These are phyloP conservation scores for Pseudocercospora fuligena DNA, from an alignment of 2,329 filamentous ascomycete genomes.

Conservation along the genomic window DNA sequence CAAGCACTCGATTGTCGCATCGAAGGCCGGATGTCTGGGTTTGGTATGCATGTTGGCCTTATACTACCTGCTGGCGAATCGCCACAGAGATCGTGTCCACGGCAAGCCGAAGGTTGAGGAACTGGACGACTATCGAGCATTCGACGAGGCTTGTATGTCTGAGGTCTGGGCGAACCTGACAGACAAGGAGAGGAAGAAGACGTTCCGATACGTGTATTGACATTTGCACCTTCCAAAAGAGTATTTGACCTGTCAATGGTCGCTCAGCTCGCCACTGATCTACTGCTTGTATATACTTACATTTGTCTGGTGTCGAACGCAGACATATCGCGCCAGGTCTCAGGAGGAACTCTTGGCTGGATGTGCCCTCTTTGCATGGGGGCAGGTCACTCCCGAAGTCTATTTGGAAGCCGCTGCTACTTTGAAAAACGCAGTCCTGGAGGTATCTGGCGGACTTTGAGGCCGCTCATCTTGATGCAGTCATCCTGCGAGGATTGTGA, in stretches of 20 bases:
- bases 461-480: no score
- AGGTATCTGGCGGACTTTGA: not conserved
- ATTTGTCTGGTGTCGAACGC: not conserved
- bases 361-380: not conserved
- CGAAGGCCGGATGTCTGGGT: constrained; percentile 38
- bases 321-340: not conserved
- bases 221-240: not conserved
- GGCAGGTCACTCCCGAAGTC: not conserved
- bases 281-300: not conserved
- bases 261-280: not conserved
- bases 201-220: constrained; percentile 29
- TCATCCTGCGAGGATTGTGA: not conserved
- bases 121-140: not conserved
- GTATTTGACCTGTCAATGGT: not conserved
- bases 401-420: no score
- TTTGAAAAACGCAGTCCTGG: not conserved
- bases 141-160: constrained; percentile 3
- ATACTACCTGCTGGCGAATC: constrained; percentile 56
- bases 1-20: constrained; percentile 46
- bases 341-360: not conserved
- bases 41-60: constrained; percentile 52
- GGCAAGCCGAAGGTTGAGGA: constrained; percentile 6
- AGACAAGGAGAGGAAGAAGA: constrained; percentile 31
- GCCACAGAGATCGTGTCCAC: constrained; percentile 32
- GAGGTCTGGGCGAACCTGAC: constrained; percentile 32